Evolutionary conservation across 371 early-diverging fungal species (phyloP), one percentile per base, ranked within the genome.

Genomic region (Actinomortierella wolfii): DNA sequence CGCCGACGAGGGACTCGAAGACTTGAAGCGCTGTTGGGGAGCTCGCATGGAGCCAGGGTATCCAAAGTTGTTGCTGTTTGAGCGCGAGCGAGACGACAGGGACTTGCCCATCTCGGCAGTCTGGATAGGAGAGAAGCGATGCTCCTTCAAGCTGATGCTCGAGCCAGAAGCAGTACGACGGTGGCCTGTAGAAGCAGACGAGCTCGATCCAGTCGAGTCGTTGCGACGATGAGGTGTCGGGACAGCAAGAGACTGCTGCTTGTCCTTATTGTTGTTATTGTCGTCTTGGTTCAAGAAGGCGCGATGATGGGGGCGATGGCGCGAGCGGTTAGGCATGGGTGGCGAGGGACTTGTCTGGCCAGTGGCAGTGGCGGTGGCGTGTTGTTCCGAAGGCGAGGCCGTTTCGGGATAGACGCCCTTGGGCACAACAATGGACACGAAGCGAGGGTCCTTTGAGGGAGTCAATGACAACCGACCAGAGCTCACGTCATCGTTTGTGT

Each of bases 401-500:
- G 64, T 51, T 52, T 86, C 85, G 21, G 85, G 87, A 60, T 86
- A 86, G 40, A 85, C 46, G 5, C 85, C 83, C 52, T 83, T 83
- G 11, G 85, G 87, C 3, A 86, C 78, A 0, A 68, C 67, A 14
- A 86, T 78, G 15, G 76, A 23, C 23, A 54, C 70, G 5, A 86
- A 69, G 14, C 57, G 57, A 18, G 77, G 75, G 34, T 86, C 85
- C 24, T 68, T 61, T 0, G 78, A 76, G 8, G 89, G 89, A 21
- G 77, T 65, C 21, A 57, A 52, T 23, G 39, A 25, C 39, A 88
- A 73, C n/a, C 75, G 76, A 1, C 80, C 84, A 11, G 79, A 56
- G 24, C 76, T 55, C n/a, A 91, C 79, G 61, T 94, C 92, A 15
- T 84, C 85, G 51, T 87, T 86, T 43, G 86, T 83, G 61, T 91